These are phyloP conservation scores for Lentinula detonsa DNA, from an alignment of 768 basidiomycete genomes.

Conservation along the genomic window DNA sequence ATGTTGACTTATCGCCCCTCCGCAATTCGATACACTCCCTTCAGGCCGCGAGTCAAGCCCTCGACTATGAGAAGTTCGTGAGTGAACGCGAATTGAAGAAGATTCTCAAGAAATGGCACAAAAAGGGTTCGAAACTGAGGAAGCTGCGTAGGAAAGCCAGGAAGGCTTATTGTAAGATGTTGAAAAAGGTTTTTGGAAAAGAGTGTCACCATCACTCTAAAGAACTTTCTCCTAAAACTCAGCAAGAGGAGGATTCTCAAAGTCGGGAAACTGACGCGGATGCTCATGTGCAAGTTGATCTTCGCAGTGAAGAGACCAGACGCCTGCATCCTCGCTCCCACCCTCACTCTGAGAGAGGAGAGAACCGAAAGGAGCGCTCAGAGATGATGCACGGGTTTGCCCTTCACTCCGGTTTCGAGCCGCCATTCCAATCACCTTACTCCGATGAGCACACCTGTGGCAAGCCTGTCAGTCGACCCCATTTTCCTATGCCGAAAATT, in stretches of 20 bases:
- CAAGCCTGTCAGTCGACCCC: constrained; percentile 9
- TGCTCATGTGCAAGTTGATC: not conserved
- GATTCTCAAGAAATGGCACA: constrained; percentile 28
- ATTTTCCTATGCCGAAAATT: constrained; percentile 34
- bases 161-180: constrained; percentile 28
- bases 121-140: constrained; percentile 13
- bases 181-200: constrained; percentile 24
- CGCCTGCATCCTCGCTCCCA: not conserved
- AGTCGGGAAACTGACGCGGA: not conserved
- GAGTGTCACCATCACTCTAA: constrained; percentile 14
- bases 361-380: not conserved
- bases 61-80: constrained; percentile 38
- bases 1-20: constrained; percentile 29
- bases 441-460: not conserved
- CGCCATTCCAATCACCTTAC: not conserved
- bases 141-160: constrained; percentile 19
- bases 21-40: constrained; percentile 30
- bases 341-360: not conserved
- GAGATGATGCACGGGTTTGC: not conserved
- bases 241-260: not conserved
- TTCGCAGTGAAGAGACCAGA: not conserved
- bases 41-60: constrained; percentile 31
- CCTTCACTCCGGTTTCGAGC: constrained; percentile 6
- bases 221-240: not conserved
- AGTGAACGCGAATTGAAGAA: constrained; percentile 33